Conservation (phyloP, 257 asterid species). For the Solanum paucissectum region DNA sequence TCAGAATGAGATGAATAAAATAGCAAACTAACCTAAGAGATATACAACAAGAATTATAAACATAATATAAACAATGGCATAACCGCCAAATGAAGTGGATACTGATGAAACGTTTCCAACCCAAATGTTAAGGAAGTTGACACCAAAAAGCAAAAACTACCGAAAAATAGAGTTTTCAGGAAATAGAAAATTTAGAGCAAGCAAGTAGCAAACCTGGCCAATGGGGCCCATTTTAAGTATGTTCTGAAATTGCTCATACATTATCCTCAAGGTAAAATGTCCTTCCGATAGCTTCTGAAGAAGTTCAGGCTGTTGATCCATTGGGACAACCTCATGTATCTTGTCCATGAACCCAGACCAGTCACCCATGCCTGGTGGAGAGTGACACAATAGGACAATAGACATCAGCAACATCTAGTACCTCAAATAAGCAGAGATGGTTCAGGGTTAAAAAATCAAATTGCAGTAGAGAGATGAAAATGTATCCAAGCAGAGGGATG, state of each 20-base stretch:
- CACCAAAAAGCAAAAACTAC: neutral
- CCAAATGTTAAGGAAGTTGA: neutral
- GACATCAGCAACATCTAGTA: neutral
- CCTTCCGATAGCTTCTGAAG: constrained; percentile 94
- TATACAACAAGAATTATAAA: neutral
- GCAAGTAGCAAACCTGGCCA: constrained; percentile 55
- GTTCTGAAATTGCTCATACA: constrained; percentile 89
- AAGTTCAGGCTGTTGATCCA: constrained; percentile 98
- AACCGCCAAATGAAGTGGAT: neutral
- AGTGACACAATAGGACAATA: neutral
- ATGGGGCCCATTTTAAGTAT: constrained; percentile 90
- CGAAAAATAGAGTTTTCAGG: neutral
- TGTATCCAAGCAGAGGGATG: neutral
- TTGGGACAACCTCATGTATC: constrained; percentile 91
- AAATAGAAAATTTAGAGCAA: neutral
- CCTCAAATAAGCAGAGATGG: neutral
- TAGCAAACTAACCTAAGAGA: neutral
- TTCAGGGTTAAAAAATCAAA: neutral
- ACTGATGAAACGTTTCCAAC: neutral
- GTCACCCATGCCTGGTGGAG: constrained; percentile 78
- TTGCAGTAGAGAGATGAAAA: neutral
- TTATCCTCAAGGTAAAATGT: constrained; percentile 73
- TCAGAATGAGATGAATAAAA: neutral
- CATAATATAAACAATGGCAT: neutral
- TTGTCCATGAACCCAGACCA: constrained; percentile 98